Conservation (phyloP, 1,139 yeast genomes). For the Taphrina deformans region DNA sequence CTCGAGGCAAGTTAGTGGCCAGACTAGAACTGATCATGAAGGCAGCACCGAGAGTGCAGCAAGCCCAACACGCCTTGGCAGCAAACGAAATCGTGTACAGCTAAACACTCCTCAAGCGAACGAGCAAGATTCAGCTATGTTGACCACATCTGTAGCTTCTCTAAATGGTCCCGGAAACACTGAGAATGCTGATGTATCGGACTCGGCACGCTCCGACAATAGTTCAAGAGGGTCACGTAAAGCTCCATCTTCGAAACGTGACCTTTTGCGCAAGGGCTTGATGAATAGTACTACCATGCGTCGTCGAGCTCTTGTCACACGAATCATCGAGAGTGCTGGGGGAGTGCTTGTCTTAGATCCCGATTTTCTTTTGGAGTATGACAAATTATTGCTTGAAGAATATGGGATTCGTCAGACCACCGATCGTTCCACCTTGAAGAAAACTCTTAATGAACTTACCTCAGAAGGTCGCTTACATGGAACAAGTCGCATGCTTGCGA, state of each 20-base stretch:
- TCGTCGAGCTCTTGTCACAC: not conserved
- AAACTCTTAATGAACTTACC: not conserved
- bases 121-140: not conserved
- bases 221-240: not conserved
- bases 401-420: not conserved
- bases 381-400: not conserved
- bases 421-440: slow-evolving; percentile 14
- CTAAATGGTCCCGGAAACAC: not conserved
- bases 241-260: not conserved
- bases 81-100: not conserved
- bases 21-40: not conserved
- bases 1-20: not conserved
- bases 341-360: not conserved
- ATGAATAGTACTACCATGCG: not conserved
- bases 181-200: not conserved
- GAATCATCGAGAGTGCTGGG: not conserved
- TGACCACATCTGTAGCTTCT: not conserved
- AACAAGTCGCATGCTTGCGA: not conserved
- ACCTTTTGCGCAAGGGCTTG: not conserved
- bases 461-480: not conserved
- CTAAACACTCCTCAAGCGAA: not conserved
- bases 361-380: slow-evolving; percentile 1
- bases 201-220: not conserved
- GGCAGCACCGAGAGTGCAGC: not conserved
- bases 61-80: not conserved